phyloP scores from a whole-genome alignment of 306 rosid species.

The Boehmeria nivea region DNA sequence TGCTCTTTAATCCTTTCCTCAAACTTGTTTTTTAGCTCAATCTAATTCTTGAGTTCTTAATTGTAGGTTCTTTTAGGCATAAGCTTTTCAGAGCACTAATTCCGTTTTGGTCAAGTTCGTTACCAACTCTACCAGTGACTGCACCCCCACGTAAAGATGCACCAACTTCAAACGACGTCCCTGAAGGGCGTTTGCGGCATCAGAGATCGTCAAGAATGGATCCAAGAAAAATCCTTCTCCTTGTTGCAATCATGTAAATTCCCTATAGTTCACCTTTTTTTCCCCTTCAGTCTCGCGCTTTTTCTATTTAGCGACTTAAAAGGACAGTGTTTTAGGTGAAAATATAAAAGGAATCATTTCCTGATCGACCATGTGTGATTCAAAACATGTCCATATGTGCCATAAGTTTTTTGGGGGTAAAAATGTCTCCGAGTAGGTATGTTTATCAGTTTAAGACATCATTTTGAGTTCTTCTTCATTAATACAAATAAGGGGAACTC shows the following conservation, averaged over 20 bases:
- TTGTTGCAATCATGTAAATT: slow-evolving; percentile 83
- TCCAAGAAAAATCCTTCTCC: slow-evolving; percentile 92
- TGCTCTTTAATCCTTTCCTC: slow-evolving; percentile 15
- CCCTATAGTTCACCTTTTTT: slow-evolving; percentile 12
- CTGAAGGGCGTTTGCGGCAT: slow-evolving; percentile 75
- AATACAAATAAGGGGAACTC: too few relatives aligned
- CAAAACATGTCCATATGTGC: too few relatives aligned
- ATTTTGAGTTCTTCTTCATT: too few relatives aligned
- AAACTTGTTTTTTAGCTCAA: slow-evolving; percentile 20
- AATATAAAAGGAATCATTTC: too few relatives aligned
- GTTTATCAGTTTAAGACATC: too few relatives aligned
- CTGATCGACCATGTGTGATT: too few relatives aligned
- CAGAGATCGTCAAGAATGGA: slow-evolving; percentile 90
- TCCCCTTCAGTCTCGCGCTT: neutral
- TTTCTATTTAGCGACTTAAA: too few relatives aligned
- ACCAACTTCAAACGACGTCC: slow-evolving; percentile 42
- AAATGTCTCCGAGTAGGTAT: too few relatives aligned
- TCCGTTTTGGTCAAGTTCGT: slow-evolving; percentile 91
- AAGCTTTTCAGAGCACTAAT: slow-evolving; percentile 90
- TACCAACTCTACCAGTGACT: slow-evolving; percentile 91
- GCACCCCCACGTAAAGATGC: slow-evolving; percentile 81
- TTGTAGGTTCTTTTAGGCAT: slow-evolving; percentile 80
- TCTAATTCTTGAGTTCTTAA: slow-evolving; percentile 8
- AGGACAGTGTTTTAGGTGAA: too few relatives aligned
- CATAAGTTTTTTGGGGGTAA: too few relatives aligned